Base-by-base conservation (phyloP, 306 rosid species). In the Quercus wislizeni region DNA sequence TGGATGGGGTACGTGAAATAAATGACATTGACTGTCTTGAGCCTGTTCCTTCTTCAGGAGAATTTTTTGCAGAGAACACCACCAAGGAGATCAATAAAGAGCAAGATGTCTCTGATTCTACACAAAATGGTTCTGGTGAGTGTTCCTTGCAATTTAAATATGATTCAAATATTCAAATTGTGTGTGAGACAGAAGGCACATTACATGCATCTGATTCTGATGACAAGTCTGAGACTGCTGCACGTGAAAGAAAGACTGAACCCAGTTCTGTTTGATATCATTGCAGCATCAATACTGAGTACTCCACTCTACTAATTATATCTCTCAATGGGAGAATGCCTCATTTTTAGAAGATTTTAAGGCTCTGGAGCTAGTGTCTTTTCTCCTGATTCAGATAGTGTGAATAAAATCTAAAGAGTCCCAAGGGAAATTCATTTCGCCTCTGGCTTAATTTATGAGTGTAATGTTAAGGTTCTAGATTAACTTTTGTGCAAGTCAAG, bases 281-380 rank as follows among this genome's bases (percentile, higher is more conserved):
- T 27, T 76, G 61, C 25, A 61, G 71, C 54, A 21, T 64, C 76
- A 70, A 49, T 74, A 25, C 83, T 55, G 83, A 85, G 52, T 56
- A 69, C 62, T 74, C 76, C 43, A 62, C 55, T 61, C 64, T 30
- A 69, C 79, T 70, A 57, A 14, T 30, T 17, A 57, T 57, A 75
- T 76, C 83, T 59, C 81, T 83, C 77, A 71, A 35, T 57, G 76
- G 51, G 58, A 73, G 85, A 61, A 38, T 46, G 75, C 80, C 80
- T 82, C 82, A 58, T 81, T 28, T 74, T 74, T 81, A 76, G 77
- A 81, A 84, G 78, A 74, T 86, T 84, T 82, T 77, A 78, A 86
- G 89, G 86, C 83, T 75, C 68, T 84, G 84, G 82, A 78, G 84
- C 76, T 67, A 65, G 46, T 73, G 69, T 77, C 52, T 54, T 65